A percentile compares a stretch with the other conserved stretches of the same genome.
These are phyloP conservation scores for Physcomitrium patens DNA, from an alignment of 225 moss, liverwort and hornwort genomes.

Conservation along the genomic window DNA sequence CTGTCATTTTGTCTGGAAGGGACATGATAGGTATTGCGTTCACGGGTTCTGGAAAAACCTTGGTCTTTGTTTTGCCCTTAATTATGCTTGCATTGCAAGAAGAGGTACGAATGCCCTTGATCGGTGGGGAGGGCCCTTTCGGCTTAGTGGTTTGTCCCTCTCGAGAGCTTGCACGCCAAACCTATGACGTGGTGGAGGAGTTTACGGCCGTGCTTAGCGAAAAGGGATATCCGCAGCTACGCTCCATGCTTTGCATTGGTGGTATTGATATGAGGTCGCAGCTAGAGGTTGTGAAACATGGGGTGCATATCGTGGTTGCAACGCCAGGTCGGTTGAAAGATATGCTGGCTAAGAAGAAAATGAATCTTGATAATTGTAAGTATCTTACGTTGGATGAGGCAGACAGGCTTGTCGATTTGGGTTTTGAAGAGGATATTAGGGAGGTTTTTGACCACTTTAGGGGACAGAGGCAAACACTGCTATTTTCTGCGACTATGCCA, in stretches of 20 bases:
- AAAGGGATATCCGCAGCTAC: slow-evolving; percentile 23
- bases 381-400: slow-evolving; percentile 31
- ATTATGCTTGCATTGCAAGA: slow-evolving; percentile 36
- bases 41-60: slow-evolving; percentile 33
- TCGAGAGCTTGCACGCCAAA: slow-evolving; percentile 31
- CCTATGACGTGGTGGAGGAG: slow-evolving; percentile 34
- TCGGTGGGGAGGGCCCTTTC: slow-evolving; percentile 32
- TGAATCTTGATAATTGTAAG: slow-evolving; percentile 36
- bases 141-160: slow-evolving; percentile 36
- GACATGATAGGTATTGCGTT: slow-evolving; percentile 39
- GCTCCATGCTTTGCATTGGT: slow-evolving; percentile 33
- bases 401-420: slow-evolving; percentile 28
- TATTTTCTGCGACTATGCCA: slow-evolving; percentile 35
- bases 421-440: slow-evolving; percentile 36
- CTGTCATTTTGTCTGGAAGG: slow-evolving; percentile 29
- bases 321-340: slow-evolving; percentile 33
- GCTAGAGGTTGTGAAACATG: slow-evolving; percentile 34
- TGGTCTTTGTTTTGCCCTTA: slow-evolving; percentile 32
- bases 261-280: slow-evolving; percentile 36
- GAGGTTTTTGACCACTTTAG: slow-evolving; percentile 35
- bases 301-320: slow-evolving; percentile 33
- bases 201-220: slow-evolving; percentile 22
- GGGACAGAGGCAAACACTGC: slow-evolving; percentile 28
- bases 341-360: slow-evolving; percentile 37
- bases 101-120: slow-evolving; percentile 24